Evolutionary conservation across 1,284 basidiomycete species (phyloP).

Genomic region (Phellopilus nigrolimitatus): DNA sequence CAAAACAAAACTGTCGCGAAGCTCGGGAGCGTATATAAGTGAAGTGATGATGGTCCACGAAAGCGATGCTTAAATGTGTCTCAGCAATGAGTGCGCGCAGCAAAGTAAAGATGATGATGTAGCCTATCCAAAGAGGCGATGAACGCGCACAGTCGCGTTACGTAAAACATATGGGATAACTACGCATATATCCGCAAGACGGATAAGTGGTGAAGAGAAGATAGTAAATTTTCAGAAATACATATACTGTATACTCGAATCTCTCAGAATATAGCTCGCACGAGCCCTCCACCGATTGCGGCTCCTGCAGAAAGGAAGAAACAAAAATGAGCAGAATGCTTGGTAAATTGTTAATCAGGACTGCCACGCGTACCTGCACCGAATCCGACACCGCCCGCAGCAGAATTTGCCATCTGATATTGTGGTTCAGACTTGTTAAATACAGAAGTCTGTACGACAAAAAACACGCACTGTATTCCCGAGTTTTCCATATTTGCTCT

Average conservation of each 20-base stretch:
- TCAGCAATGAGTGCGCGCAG: not conserved
- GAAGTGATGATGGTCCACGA: no score
- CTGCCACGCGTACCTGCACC: conserved; percentile 53
- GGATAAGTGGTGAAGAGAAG: not conserved
- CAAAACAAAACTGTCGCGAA: not conserved
- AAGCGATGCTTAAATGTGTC: no score
- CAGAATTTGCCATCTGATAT: conserved; percentile 55
- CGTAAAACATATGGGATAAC: no score
- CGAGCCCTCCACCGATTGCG: conserved; percentile 41
- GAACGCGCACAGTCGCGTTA: no score
- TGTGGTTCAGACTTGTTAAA: conserved; percentile 7
- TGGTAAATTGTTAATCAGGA: not conserved
- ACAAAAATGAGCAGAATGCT: not conserved
- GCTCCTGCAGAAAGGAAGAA: conserved; percentile 32
- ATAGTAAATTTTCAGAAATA: not conserved
- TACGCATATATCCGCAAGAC: not conserved
- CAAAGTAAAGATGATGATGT: not conserved
- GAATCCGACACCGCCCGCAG: conserved; percentile 68
- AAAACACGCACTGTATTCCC: conserved; percentile 21
- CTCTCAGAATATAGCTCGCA: conserved; percentile 40
- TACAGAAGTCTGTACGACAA: not conserved
- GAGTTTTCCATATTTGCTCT: conserved; percentile 26
- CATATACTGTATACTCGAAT: not conserved
- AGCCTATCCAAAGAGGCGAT: not conserved
- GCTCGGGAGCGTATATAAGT: no score